Evolutionary conservation across 202 grass and related monocot species (phyloP).

Genomic region (Brachypodium distachyon): DNA sequence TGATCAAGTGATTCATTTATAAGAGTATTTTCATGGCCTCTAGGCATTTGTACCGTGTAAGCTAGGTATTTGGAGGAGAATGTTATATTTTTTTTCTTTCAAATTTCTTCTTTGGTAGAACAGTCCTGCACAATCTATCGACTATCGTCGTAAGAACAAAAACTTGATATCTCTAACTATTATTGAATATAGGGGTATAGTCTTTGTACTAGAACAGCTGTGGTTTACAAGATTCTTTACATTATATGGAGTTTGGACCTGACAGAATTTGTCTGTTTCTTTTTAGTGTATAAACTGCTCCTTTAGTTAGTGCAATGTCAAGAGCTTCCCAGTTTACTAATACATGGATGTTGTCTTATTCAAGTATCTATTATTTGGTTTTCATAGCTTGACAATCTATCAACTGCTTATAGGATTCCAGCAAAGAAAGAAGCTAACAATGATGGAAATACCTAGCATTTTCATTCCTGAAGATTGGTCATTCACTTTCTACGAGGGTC

Average conservation of each 20-base stretch:
- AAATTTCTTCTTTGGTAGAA: not conserved
- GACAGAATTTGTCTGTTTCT: not conserved
- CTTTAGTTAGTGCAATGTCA: not conserved
- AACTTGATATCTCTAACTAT: not conserved
- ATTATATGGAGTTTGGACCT: not conserved
- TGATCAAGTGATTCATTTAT: not conserved
- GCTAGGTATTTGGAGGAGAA: not conserved
- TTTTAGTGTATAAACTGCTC: not conserved
- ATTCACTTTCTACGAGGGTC: conserved; percentile 97
- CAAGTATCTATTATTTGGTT: not conserved
- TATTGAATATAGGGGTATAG: not conserved
- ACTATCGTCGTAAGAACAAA: not conserved
- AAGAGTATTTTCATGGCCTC: not conserved
- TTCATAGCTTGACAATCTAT: conserved; percentile 8
- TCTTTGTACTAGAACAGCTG: not conserved
- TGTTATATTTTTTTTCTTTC: not conserved
- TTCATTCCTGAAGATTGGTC: conserved; percentile 99
- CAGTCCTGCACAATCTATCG: not conserved
- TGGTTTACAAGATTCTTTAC: not conserved
- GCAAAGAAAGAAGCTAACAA: conserved; percentile 78
- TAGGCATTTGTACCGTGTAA: not conserved
- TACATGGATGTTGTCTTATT: not conserved
- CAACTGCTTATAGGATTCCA: conserved; percentile 51
- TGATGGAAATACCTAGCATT: conserved; percentile 99
- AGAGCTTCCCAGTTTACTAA: not conserved